Evolutionary conservation across 2,329 filamentous ascomycete genomes (phyloP).

Genomic region (Aspergillus brunneoviolaceus): DNA sequence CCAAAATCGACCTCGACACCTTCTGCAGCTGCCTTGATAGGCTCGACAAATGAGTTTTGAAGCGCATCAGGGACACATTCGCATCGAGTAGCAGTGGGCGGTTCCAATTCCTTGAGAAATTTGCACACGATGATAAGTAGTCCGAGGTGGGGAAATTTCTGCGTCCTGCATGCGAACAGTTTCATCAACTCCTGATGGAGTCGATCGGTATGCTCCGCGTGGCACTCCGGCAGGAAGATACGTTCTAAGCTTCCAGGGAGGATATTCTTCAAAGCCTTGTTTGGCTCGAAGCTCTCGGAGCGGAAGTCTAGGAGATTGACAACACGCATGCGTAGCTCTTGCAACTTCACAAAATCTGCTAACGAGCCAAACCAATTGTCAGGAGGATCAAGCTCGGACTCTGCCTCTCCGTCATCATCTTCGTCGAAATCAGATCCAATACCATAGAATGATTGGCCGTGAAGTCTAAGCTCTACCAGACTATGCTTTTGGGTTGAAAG

Average conservation of each 20-base stretch:
- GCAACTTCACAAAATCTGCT: conserved; percentile 2
- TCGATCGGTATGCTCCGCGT: neutral
- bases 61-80: too few relatives aligned
- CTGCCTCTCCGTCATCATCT: neutral
- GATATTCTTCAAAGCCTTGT: neutral
- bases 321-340: neutral
- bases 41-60: too few relatives aligned
- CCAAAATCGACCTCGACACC: too few relatives aligned
- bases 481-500: neutral
- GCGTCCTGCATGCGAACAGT: neutral
- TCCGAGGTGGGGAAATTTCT: too few relatives aligned
- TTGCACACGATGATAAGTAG: too few relatives aligned
- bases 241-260: neutral
- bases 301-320: conserved; percentile 3
- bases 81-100: too few relatives aligned
- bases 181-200: neutral
- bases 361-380: conserved; percentile 8
- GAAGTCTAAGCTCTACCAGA: neutral
- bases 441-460: too few relatives aligned
- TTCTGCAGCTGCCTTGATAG: too few relatives aligned
- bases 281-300: neutral
- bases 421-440: neutral
- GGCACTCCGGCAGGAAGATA: neutral
- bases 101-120: too few relatives aligned
- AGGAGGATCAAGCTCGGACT: neutral